Evolutionary conservation across 2,329 filamentous ascomycete genomes (phyloP).

Genomic region (Paracoccidioides lutzii): DNA sequence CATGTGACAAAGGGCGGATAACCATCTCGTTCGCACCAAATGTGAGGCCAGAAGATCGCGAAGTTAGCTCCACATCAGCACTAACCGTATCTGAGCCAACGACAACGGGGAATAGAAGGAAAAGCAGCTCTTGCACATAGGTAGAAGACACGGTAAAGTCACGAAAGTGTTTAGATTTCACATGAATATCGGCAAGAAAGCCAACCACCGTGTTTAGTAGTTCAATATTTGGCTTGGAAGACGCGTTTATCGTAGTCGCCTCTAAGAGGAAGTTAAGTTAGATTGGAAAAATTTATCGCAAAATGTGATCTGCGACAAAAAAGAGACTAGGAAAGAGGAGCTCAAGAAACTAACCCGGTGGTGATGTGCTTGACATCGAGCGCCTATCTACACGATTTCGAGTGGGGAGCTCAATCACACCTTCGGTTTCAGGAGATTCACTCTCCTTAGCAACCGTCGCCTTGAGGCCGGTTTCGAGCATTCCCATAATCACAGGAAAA

Average conservation of each 20-base stretch:
- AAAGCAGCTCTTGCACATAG: conserved; percentile 67
- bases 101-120: conserved; percentile 72
- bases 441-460: conserved; percentile 35
- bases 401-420: not conserved
- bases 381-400: not conserved
- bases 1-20: conserved; percentile 58
- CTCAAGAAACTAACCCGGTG: not conserved
- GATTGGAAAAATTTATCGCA: not conserved
- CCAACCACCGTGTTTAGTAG: conserved; percentile 64
- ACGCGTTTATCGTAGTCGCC: conserved; percentile 1
- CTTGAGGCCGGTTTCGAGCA: conserved; percentile 77
- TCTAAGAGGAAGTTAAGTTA: not conserved
- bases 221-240: conserved; percentile 44
- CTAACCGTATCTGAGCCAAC: conserved; percentile 75
- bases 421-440: not conserved
- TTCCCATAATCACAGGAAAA: conserved; percentile 64
- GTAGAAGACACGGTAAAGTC: conserved; percentile 71
- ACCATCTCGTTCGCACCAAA: conserved; percentile 81
- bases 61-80: conserved; percentile 76
- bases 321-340: not conserved
- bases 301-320: not conserved
- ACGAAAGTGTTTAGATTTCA: conserved; percentile 62
- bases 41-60: conserved; percentile 63
- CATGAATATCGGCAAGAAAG: conserved; percentile 67
- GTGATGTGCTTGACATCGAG: conserved; percentile 1